Evolutionary conservation across 2,329 filamentous ascomycete genomes (phyloP).

Genomic region (Monilinia fructicola): DNA sequence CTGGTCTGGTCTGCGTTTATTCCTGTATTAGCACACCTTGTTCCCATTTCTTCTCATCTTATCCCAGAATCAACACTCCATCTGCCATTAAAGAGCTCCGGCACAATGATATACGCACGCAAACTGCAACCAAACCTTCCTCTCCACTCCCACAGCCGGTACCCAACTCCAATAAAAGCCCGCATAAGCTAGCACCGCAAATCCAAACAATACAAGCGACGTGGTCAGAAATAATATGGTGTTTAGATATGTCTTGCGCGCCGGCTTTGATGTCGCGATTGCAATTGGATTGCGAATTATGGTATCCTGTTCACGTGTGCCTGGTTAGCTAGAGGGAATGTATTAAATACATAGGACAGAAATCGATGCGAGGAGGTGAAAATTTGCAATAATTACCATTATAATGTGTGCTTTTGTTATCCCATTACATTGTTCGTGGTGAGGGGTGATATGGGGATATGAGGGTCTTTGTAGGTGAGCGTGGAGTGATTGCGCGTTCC

Average conservation of each 20-base stretch:
- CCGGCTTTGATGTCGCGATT: constrained; percentile 57
- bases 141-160: constrained; percentile 61
- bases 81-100: neutral
- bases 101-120: constrained; percentile 44
- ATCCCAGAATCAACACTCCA: no score
- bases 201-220: constrained; percentile 54
- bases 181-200: constrained; percentile 61
- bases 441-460: neutral
- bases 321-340: constrained; percentile 7
- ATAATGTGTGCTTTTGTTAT: neutral
- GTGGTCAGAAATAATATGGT: constrained; percentile 46
- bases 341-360: neutral
- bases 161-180: constrained; percentile 70
- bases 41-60: neutral
- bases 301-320: constrained; percentile 47
- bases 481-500: constrained; percentile 1
- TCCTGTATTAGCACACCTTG: neutral
- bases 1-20: constrained; percentile 42
- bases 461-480: neutral
- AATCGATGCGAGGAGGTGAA: neutral
- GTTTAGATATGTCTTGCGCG: constrained; percentile 64
- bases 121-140: constrained; percentile 66
- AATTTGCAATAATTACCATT: neutral
- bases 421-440: constrained; percentile 2
- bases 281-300: constrained; percentile 52